Evolutionary conservation across 2,329 filamentous ascomycete genomes (phyloP).

Genomic region (Cladosporium austrohemisphaericum): DNA sequence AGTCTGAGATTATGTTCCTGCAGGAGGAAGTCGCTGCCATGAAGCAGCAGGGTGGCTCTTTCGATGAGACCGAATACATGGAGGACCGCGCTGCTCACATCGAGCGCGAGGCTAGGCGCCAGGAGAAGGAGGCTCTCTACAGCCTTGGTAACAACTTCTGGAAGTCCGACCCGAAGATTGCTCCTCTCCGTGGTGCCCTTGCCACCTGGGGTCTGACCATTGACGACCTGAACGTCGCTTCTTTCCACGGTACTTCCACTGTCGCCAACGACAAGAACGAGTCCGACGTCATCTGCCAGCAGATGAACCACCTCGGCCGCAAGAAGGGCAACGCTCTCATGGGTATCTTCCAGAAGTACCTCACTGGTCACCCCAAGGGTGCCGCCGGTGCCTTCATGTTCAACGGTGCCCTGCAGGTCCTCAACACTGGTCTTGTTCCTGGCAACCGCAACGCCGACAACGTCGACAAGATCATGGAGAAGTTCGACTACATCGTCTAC

Average conservation of each 20-base stretch:
- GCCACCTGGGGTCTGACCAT: slow-evolving; percentile 98
- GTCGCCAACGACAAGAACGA: slow-evolving; percentile 99
- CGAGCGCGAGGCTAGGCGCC: slow-evolving; percentile 78
- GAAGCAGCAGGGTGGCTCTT: slow-evolving; percentile 69
- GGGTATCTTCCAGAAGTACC: slow-evolving; percentile 98
- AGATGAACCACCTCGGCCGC: slow-evolving; percentile 89
- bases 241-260: slow-evolving; percentile 98
- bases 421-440: slow-evolving; percentile 89
- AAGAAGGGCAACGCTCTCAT: slow-evolving; percentile 94
- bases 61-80: slow-evolving; percentile 80
- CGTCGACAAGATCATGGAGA: slow-evolving; percentile 90
- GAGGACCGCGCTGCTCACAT: slow-evolving; percentile 82
- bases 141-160: slow-evolving; percentile 98
- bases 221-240: slow-evolving; percentile 90
- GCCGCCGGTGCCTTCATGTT: slow-evolving; percentile 99
- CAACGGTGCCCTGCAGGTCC: slow-evolving; percentile 93
- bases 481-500: slow-evolving; percentile 97
- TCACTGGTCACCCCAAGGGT: slow-evolving; percentile 98
- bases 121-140: slow-evolving; percentile 88
- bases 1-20: slow-evolving; percentile 87
- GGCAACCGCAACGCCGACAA: slow-evolving; percentile 99
- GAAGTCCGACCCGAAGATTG: slow-evolving; percentile 91
- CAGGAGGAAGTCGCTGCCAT: slow-evolving; percentile 90
- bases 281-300: slow-evolving; percentile 93
- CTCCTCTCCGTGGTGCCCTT: slow-evolving; percentile 89